Base-by-base conservation (phyloP, 768 basidiomycete species). In the Suillus lakei region DNA sequence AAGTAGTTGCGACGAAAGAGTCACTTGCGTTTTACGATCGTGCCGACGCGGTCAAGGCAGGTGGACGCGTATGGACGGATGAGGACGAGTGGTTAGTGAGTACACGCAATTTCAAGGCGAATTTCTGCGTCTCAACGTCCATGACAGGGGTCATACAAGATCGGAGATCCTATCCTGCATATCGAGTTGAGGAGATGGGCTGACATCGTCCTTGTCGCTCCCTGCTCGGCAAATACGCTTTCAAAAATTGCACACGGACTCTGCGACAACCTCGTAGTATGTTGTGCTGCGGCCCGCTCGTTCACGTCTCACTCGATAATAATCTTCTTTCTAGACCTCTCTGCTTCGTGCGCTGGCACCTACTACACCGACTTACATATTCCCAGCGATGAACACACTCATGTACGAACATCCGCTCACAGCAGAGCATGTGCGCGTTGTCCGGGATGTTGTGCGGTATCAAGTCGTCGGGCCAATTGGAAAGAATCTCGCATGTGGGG, bases 311-410 rank as follows among this genome's bases (percentile, higher is more conserved):
- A 34, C 28, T n/a, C n/a, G 16, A 21, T 28, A 39, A 15, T n/a
- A 9, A 54, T 32, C 15, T 28, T 41, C 23, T 28, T 38, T 53
- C 2, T 67, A 91, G 90, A 91, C 88, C 13, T 91, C 95, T 16
- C 84, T 98, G 4, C 85, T 98, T 66, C 88, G 95, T 26, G 96
- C 95, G 0, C 81, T 97, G 0, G 83, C 92, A 3, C 93, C 96
- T 0, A 83, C 86, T 7, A 98, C 94, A 0, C 92, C 92, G 8
- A 95, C 94, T 8, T 95, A 91, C 72, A 78, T 98, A 43, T 99
- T 96, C 73, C 97, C 97, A 2, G 98, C 97, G 0, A 99, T 99
- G 97, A 99, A 99, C 76, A 99, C 98, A 4, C 82, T 94, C 69
- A 99, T 99, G 97, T 99, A 93, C 73, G 88, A 92, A 65, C 96